A percentile compares a stretch with the other conserved stretches of the same genome.
phyloP scores from a whole-genome alignment of 2,329 filamentous ascomycete species.

The Exserohilum turcica region DNA sequence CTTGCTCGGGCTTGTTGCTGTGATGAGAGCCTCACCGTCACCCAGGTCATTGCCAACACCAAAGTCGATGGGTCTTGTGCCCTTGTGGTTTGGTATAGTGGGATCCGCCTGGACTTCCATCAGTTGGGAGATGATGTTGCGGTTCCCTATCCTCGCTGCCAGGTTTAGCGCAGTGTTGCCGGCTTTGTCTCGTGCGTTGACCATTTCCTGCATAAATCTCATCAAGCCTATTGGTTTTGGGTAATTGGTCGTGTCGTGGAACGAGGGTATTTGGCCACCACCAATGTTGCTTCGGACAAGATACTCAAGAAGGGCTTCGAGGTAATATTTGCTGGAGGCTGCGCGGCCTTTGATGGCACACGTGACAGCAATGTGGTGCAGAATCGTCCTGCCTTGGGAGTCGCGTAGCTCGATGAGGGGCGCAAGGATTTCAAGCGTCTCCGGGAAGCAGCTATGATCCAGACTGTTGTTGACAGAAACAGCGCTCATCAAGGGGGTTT shows the following conservation, averaged over 20 bases:
- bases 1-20: conserved; percentile 43
- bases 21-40: conserved; percentile 22
- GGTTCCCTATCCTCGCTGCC: conserved; percentile 88
- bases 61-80: conserved; percentile 89
- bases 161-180: conserved; percentile 96
- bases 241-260: conserved; percentile 59
- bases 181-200: conserved; percentile 91
- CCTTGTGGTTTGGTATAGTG: conserved; percentile 87
- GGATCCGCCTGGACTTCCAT: conserved; percentile 93
- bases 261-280: conserved; percentile 38
- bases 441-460: conserved; percentile 87
- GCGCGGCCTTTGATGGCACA: conserved; percentile 94
- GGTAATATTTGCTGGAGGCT: conserved; percentile 90
- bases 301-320: conserved; percentile 92
- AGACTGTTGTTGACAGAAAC: conserved; percentile 93
- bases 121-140: conserved; percentile 94
- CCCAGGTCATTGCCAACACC: conserved; percentile 75
- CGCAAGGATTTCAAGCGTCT: conserved; percentile 85
- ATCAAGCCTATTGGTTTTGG: conserved; percentile 80
- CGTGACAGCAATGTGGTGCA: conserved; percentile 95
- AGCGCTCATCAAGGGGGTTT: conserved; percentile 91
- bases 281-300: conserved; percentile 74
- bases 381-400: conserved; percentile 83
- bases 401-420: conserved; percentile 90
- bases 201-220: conserved; percentile 94